Base-by-base conservation (phyloP, 345 rosid species). In the Odontarrhena argentea region DNA sequence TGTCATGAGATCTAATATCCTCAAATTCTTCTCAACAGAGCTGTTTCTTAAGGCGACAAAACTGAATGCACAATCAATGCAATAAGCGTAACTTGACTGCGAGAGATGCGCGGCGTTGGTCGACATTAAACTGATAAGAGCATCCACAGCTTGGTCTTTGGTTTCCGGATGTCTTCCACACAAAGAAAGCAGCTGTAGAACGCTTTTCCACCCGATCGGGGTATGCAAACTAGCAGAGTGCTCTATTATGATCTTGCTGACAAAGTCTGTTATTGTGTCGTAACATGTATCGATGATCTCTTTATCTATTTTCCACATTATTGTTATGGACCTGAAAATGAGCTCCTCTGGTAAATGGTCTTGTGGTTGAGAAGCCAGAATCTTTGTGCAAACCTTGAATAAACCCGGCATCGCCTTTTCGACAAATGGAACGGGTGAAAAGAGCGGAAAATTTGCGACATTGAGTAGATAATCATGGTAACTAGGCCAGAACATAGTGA, bases 261-360 rank as follows among this genome's bases (percentile, higher is more conserved):
- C 79, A 1, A 86, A 79, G 60, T 86, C 82, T 8, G 81, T 81
- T 68, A 94, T 87, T 56, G 60, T 24, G 60, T 79, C 87, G 9
- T 79, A 76, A 32, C 91, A 87, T 1, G 89, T 83, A 5, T 94
- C 95, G 0, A 94, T 90, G 37, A 87, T 80, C 38, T 94, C 95
- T 65, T 91, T 94, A 52, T 94, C 97, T 9, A 91, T 83, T 71
- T 84, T 87, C 92, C 95, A 88, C 97, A 88, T 94, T 56, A 94
- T 44, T 25, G 83, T 84, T 61, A 91, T 85, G 2, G 97, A 86
- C 68, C 84, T 87, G 76, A 93, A 90, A 41, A 90, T 80, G 5
- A 78, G 67, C 73, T 93, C 97, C 64, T 91, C 97, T 1, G 86
- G 68, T 13, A 73, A 11, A 63, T 59, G 77, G 0, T 94, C 96